These are phyloP conservation scores for Solanum infundibuliforme DNA, from an alignment of 257 asterid genomes.

Conservation along the genomic window DNA sequence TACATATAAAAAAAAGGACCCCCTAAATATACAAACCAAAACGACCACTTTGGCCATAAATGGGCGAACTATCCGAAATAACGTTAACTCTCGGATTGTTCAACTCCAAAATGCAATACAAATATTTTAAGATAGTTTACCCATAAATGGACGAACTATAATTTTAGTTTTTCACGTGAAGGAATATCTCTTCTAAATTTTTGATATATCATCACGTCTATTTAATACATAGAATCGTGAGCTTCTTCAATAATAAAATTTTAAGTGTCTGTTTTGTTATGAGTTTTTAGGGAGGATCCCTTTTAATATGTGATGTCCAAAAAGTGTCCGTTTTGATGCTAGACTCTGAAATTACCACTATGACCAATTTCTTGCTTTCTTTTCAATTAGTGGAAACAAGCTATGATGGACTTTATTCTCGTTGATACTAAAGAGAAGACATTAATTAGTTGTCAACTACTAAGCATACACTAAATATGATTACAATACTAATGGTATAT, in stretches of 20 bases:
- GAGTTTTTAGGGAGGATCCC: not conserved
- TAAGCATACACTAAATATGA: conserved; percentile 1
- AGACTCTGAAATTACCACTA: not conserved
- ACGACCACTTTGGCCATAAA: not conserved
- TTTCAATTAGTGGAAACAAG: not conserved
- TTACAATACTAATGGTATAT: not conserved
- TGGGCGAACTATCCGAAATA: not conserved
- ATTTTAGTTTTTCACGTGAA: not conserved
- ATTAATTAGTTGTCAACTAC: not conserved
- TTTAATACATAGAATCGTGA: not conserved
- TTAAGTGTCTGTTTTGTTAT: not conserved
- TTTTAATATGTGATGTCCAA: not conserved
- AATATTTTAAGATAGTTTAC: not conserved
- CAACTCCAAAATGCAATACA: not conserved
- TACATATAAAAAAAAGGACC: too few species aligned
- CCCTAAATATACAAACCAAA: not conserved
- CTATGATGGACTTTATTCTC: not conserved
- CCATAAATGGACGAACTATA: not conserved
- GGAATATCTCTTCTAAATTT: too few species aligned
- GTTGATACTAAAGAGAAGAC: not conserved
- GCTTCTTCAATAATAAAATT: not conserved
- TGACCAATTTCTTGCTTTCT: not conserved
- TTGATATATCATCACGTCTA: not conserved
- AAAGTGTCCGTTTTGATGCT: not conserved
- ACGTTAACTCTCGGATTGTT: not conserved